Percentiles rank a stretch among this genome's conserved stretches.
Evolutionary conservation across 371 early-diverging fungal species (phyloP).

Genomic region (Mucor circinelloides): DNA sequence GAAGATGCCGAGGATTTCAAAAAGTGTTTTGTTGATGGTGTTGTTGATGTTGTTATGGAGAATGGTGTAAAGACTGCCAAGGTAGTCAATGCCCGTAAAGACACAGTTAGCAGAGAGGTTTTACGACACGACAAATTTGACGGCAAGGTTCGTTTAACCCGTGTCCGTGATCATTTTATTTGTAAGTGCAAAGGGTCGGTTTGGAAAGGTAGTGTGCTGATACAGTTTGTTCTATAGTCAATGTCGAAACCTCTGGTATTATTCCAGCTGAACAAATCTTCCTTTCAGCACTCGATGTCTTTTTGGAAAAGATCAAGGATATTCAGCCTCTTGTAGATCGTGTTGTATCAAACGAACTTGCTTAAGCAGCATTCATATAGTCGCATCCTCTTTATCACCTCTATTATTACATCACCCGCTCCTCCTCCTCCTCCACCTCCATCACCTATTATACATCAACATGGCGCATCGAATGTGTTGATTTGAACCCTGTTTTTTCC

Average conservation of each 20-base stretch:
- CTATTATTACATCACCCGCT: not conserved
- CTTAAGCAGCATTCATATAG: not conserved
- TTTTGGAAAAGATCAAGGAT: constrained; percentile 79
- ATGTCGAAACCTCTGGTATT: constrained; percentile 88
- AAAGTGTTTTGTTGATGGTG: constrained; percentile 91
- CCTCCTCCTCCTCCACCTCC: not conserved
- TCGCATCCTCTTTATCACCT: not conserved
- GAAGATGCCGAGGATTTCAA: constrained; percentile 88
- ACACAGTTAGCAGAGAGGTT: constrained; percentile 96
- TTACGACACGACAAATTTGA: constrained; percentile 94
- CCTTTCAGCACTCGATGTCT: constrained; percentile 72
- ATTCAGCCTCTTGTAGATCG: constrained; percentile 54
- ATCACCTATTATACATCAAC: not conserved
- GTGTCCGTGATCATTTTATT: constrained; percentile 96
- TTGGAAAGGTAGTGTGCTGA: not conserved
- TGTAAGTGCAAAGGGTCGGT: constrained; percentile 63
- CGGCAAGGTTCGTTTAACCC: constrained; percentile 86
- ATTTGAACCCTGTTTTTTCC: not conserved
- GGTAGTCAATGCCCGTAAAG: constrained; percentile 93
- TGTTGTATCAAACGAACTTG: constrained; percentile 24
- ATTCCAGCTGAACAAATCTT: constrained; percentile 82
- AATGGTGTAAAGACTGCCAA: constrained; percentile 70
- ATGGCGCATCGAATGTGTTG: not conserved
- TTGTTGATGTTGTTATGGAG: constrained; percentile 79
- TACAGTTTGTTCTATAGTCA: constrained; percentile 54